Base-by-base conservation (phyloP, 2,329 filamentous ascomycete genomes). In the Aspergillus sp. region DNA sequence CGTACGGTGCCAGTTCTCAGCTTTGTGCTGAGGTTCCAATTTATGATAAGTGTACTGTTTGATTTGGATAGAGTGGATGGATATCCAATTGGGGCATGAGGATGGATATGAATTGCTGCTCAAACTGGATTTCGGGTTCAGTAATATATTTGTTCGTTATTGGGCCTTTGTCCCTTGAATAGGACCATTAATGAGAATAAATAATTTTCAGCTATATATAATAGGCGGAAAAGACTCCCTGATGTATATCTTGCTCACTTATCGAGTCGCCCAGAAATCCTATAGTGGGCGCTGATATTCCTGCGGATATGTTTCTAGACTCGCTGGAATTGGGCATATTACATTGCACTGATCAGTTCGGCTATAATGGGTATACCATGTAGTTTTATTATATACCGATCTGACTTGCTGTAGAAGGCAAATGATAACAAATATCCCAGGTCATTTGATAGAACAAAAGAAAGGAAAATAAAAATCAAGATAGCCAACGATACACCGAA, bases 1-100 rank as follows among this genome's bases (percentile, higher is more conserved):
- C 65, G 4, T 70, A 62, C 24, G 66, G 66, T 17, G 65, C 68
- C 5, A 59, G 70, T 12, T 56, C 66, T 15, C 50, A 69, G n/a
- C 63, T 76, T 18, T 76, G 74, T 57, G 57, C 65, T 2, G 74
- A 76, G 64, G 72, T 76, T 11, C 64, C 62, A 4, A 54, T 74
- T 42, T 64, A 68, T 39, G 49, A 68, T 12, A 17, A 63, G 15
- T 76, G 73, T 56, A 36, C 52, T 39, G 67, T 68, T 58, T 76
- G 53, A 38, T 3, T 48, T 36, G 11, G 12, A 4, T 8, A 11
- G 11, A 24, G 30, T 17, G 32, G 5, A 32, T 48, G 20, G 18
- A 11, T 24, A 4, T 47, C 26, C 8, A 11, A 30, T 30, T 3
- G 26, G 26, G 13, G 34, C 4, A 6, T 13, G 13, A 8, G 34